A percentile compares a stretch with the other conserved stretches of the same genome.
These are phyloP conservation scores for Diatrype stigma DNA, from an alignment of 2,329 filamentous ascomycete genomes.

Conservation along the genomic window DNA sequence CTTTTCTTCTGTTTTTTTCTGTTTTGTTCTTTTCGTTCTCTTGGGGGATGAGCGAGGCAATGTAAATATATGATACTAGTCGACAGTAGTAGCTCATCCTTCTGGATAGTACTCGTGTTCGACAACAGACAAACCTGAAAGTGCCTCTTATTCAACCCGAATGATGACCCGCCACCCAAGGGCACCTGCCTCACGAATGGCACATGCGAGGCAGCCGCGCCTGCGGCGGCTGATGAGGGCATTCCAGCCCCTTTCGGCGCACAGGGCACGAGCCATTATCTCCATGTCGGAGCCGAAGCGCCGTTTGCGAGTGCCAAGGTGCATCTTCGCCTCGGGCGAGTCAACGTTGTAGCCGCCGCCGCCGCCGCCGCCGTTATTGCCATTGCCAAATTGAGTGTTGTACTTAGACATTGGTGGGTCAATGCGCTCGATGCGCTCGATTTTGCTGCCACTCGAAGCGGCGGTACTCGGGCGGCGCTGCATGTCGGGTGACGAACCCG, in stretches of 20 bases:
- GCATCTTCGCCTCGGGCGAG: conserved; percentile 45
- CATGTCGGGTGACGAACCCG: conserved; percentile 10
- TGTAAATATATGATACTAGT: too few species aligned
- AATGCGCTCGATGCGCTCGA: conserved; percentile 27
- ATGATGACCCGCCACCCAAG: conserved; percentile 67
- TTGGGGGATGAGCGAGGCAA: too few species aligned
- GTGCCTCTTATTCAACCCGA: conserved; percentile 42
- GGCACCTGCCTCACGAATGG: conserved; percentile 69
- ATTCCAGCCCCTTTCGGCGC: conserved; percentile 70
- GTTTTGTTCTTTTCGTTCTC: too few species aligned
- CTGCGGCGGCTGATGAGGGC: conserved; percentile 64
- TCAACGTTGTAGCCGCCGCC: background rate
- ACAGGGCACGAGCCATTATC: conserved; percentile 67
- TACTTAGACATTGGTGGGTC: conserved; percentile 13
- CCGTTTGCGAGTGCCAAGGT: conserved; percentile 51
- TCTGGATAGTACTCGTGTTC: too few species aligned
- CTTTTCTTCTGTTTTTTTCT: too few species aligned
- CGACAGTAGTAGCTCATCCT: too few species aligned
- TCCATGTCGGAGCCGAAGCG: conserved; percentile 64
- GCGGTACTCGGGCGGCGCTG: conserved; percentile 23
- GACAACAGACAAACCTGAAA: too few species aligned
- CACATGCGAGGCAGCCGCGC: conserved; percentile 68
- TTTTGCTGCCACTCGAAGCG: conserved; percentile 19
- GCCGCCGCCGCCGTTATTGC: background rate
- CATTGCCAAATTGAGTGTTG: too few species aligned